Evolutionary conservation across 164 flowering plant species (phyloP).

Genomic region (Berberis vulgaris): DNA sequence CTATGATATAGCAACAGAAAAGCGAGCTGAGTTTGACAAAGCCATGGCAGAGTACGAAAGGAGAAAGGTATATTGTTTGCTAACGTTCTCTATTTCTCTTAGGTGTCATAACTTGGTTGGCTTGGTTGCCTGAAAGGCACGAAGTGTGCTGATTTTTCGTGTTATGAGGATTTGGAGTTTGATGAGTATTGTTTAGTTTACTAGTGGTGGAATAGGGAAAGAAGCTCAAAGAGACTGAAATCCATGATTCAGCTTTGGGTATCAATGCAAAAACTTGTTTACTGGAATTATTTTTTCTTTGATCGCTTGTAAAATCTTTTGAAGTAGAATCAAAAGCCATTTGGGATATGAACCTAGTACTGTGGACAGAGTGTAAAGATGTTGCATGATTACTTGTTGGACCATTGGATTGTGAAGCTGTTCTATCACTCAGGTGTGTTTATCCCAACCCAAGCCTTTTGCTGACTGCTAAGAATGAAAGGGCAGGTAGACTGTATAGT

Average conservation of each 20-base stretch:
- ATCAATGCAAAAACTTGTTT: background rate
- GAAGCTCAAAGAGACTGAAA: background rate
- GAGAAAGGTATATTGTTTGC: constrained; percentile 38
- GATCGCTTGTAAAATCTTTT: too few species aligned
- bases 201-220: background rate
- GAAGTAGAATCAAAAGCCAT: too few species aligned
- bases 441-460: too few species aligned
- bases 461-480: too few species aligned
- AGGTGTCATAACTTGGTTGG: background rate
- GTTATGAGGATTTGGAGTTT: constrained; percentile 39
- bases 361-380: too few species aligned
- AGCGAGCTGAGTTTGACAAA: constrained; percentile 75
- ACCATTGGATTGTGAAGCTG: too few species aligned
- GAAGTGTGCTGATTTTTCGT: background rate
- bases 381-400: too few species aligned
- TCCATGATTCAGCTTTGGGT: background rate
- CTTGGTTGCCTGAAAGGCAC: too few species aligned
- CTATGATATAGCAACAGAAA: constrained; percentile 88
- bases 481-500: too few species aligned
- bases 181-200: constrained; percentile 12
- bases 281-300: background rate
- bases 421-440: too few species aligned
- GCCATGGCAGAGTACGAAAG: constrained; percentile 70
- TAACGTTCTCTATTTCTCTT: background rate
- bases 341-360: too few species aligned